Conservation (phyloP, 305 asterid species). For the Fraxinus velutina region DNA sequence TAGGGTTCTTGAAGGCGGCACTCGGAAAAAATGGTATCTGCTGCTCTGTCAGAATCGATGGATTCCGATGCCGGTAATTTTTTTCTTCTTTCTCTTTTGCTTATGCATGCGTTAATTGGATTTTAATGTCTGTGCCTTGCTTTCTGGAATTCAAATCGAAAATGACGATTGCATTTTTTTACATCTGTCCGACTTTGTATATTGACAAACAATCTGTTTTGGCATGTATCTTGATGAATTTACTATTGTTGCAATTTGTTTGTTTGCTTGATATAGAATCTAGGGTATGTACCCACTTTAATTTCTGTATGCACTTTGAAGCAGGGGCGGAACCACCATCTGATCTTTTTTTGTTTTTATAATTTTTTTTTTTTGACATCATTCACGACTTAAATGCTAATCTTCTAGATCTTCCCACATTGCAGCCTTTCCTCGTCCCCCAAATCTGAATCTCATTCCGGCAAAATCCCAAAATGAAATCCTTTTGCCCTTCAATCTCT, state of each 20-base stretch:
- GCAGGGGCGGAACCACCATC: background rate
- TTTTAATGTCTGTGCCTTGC: background rate
- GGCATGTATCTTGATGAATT: background rate
- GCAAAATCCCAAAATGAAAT: background rate
- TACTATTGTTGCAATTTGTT: background rate
- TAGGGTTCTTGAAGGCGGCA: conserved; percentile 22
- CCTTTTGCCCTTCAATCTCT: background rate
- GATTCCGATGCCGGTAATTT: conserved; percentile 23
- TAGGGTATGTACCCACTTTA: background rate
- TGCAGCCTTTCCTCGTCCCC: background rate
- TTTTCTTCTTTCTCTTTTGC: background rate
- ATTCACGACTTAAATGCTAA: background rate
- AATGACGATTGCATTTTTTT: background rate
- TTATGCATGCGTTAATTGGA: background rate
- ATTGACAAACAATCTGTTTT: background rate
- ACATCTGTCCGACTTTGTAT: background rate
- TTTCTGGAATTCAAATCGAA: background rate
- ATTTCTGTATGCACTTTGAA: background rate
- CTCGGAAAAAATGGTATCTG: conserved; percentile 25
- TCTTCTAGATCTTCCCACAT: background rate
- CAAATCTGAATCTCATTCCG: background rate
- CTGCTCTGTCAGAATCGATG: conserved; percentile 19
- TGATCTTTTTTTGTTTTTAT: background rate
- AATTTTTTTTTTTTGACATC: background rate
- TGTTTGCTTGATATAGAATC: background rate